Percentiles rank a stretch among this genome's conserved stretches.
Conservation (phyloP, 129 eudicot genomes). For the Logfia minima region DNA sequence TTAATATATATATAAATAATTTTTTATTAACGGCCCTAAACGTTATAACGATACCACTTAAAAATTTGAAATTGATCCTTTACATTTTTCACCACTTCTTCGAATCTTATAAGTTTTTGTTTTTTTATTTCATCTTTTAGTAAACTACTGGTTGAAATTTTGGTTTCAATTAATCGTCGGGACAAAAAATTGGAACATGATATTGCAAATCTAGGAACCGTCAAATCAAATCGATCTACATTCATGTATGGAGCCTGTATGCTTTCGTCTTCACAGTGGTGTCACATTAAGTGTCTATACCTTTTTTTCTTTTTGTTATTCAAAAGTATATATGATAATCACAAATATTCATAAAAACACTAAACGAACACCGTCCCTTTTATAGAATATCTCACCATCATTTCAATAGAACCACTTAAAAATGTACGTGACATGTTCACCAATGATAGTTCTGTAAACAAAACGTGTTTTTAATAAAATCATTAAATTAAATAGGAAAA, state of each 20-base stretch:
- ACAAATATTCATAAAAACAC: background rate
- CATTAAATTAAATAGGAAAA: too few species aligned
- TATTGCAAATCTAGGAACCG: background rate
- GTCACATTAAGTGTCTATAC: constrained; percentile 38
- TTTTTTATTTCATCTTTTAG: too few species aligned
- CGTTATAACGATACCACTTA: too few species aligned
- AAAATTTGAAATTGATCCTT: too few species aligned
- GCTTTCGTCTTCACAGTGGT: constrained; percentile 24
- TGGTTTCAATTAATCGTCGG: background rate
- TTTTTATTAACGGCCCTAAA: too few species aligned
- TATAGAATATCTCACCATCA: constrained; percentile 12
- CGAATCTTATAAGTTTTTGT: too few species aligned
- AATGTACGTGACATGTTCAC: background rate
- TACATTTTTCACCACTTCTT: too few species aligned
- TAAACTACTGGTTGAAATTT: too few species aligned
- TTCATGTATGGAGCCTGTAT: background rate
- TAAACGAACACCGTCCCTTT: background rate
- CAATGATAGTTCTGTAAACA: too few species aligned
- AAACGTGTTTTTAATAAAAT: too few species aligned
- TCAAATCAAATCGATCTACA: background rate
- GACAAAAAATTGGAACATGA: background rate
- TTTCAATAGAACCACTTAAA: constrained; percentile 15
- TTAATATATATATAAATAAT: too few species aligned
- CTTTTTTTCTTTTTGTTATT: constrained; percentile 17
- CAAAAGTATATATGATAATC: constrained; percentile 15